Percentiles rank a stretch among this genome's conserved stretches.
Evolutionary conservation across 768 basidiomycete species (phyloP).

Genomic region (Trametes elegans): DNA sequence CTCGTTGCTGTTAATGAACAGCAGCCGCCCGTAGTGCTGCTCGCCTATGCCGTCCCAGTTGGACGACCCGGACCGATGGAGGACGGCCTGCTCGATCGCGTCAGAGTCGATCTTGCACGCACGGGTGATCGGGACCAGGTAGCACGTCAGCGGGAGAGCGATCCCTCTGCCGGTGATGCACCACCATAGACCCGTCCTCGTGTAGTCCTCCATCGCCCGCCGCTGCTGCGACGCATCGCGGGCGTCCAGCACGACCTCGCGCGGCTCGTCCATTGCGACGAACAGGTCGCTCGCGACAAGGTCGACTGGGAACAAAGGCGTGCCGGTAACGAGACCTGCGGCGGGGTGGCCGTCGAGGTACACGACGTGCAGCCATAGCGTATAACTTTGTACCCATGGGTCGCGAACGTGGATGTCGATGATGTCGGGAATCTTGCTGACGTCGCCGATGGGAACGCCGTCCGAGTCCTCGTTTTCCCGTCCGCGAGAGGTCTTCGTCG

Average conservation of each 20-base stretch:
- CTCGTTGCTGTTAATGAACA: conserved; percentile 56
- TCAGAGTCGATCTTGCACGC: conserved; percentile 53
- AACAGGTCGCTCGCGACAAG: conserved; percentile 37
- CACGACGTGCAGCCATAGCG: conserved; percentile 65
- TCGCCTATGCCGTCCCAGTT: conserved; percentile 58
- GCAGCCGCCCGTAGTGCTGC: conserved; percentile 44
- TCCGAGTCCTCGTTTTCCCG: conserved; percentile 54
- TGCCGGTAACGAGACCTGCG: conserved; percentile 70
- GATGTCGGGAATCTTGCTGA: conserved; percentile 47
- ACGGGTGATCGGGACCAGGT: conserved; percentile 62
- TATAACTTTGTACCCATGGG: conserved; percentile 60
- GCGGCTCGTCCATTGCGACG: conserved; percentile 36
- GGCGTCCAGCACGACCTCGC: conserved; percentile 39
- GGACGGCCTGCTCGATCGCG: conserved; percentile 49
- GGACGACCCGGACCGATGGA: conserved; percentile 45
- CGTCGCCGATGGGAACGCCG: conserved; percentile 41
- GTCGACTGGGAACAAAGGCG: conserved; percentile 47
- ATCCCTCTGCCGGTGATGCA: conserved; percentile 61
- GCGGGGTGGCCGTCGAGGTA: conserved; percentile 45
- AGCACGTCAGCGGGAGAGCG: conserved; percentile 50
- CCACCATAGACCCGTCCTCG: conserved; percentile 57
- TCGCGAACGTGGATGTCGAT: conserved; percentile 62
- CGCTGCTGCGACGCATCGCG: conserved; percentile 48
- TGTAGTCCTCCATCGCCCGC: conserved; percentile 62
- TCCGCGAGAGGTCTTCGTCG: conserved; percentile 52